Evolutionary conservation across 2,329 filamentous ascomycete species (phyloP).

Genomic region (Huntiella abstrusa): DNA sequence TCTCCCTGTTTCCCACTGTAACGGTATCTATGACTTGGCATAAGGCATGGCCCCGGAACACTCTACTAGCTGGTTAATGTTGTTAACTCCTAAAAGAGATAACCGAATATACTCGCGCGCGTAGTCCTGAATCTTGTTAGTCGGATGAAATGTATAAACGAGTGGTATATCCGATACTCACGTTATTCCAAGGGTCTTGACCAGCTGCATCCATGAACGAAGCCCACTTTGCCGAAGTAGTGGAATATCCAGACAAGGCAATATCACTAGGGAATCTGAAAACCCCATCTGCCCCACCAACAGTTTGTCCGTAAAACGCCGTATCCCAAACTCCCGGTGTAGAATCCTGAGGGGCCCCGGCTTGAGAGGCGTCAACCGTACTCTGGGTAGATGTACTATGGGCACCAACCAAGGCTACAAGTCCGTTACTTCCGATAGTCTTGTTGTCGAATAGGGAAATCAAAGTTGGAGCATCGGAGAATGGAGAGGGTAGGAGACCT

Average conservation of each 20-base stretch:
- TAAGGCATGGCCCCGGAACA: conserved; percentile 33
- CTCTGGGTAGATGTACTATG: conserved; percentile 33
- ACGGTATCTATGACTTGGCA: conserved; percentile 6
- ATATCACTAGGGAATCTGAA: conserved; percentile 26
- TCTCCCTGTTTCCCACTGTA: background rate
- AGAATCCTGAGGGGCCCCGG: conserved; percentile 29
- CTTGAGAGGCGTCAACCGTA: conserved; percentile 22
- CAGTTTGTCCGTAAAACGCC: conserved; percentile 27
- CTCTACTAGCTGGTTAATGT: conserved; percentile 35
- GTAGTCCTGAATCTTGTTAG: conserved; percentile 22
- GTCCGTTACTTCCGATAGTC: conserved; percentile 30
- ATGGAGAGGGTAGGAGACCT: conserved; percentile 25
- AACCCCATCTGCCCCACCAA: conserved; percentile 16
- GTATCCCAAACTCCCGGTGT: conserved; percentile 35
- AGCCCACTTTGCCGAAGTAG: conserved; percentile 21
- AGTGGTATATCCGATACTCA: conserved; percentile 14
- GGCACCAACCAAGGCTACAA: conserved; percentile 35
- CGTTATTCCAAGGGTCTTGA: conserved; percentile 24
- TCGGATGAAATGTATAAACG: too few species aligned
- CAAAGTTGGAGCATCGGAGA: conserved; percentile 27
- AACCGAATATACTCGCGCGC: conserved; percentile 34
- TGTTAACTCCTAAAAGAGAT: conserved; percentile 34
- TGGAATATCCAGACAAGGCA: conserved; percentile 20
- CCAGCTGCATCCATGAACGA: conserved; percentile 19
- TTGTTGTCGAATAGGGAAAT: conserved; percentile 32